Conservation (phyloP, 2,329 filamentous ascomycete species). For the Xylogone sp. region DNA sequence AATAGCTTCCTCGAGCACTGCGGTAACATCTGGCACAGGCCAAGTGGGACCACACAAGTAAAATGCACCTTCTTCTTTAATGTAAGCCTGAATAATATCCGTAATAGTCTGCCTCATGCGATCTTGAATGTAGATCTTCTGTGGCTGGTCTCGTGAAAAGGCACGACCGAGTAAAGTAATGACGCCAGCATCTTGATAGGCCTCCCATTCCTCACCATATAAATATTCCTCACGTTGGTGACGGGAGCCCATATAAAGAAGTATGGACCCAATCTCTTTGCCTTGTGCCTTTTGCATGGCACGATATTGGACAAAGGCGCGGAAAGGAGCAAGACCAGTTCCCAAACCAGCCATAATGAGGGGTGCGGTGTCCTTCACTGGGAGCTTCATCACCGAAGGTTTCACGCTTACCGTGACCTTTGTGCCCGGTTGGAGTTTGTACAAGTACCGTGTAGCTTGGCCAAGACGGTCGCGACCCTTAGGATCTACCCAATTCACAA, state of each 20-base stretch:
- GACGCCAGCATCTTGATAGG: constrained; percentile 91
- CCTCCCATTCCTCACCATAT: constrained; percentile 99
- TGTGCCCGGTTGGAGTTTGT: constrained; percentile 68
- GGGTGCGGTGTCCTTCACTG: constrained; percentile 77
- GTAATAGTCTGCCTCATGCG: constrained; percentile 85
- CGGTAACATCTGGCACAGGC: constrained; percentile 96
- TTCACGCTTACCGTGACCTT: constrained; percentile 91
- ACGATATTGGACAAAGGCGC: constrained; percentile 96
- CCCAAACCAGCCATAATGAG: constrained; percentile 99
- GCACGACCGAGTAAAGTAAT: constrained; percentile 91
- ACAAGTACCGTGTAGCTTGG: constrained; percentile 89
- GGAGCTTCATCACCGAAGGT: constrained; percentile 99
- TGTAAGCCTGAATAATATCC: constrained; percentile 82
- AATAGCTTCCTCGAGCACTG: constrained; percentile 90
- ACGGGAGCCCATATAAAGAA: constrained; percentile 94
- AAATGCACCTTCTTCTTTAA: constrained; percentile 84
- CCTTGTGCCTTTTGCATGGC: constrained; percentile 98
- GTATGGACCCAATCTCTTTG: constrained; percentile 87
- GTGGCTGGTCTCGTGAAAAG: constrained; percentile 92
- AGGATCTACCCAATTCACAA: constrained; percentile 91
- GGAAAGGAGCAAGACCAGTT: constrained; percentile 97
- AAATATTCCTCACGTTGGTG: constrained; percentile 98
- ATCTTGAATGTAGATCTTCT: constrained; percentile 99
- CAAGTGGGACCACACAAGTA: constrained; percentile 98
- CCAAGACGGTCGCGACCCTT: constrained; percentile 85